Percentiles rank a stretch among this genome's conserved stretches.
phyloP scores from a whole-genome alignment of 2,329 filamentous ascomycete species.

The Fusarium citri region DNA sequence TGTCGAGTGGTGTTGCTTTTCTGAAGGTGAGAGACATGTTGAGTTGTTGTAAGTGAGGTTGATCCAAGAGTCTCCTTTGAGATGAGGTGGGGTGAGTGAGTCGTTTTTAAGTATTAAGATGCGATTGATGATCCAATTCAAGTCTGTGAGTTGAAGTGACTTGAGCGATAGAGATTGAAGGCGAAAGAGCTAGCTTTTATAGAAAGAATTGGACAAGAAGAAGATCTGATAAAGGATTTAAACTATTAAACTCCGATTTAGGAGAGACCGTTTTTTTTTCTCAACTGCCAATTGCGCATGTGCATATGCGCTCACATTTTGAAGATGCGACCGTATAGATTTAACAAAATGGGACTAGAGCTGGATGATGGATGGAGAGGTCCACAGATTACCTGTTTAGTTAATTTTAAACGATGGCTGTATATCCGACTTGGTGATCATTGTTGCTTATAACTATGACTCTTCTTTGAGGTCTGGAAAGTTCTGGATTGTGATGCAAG shows the following conservation, averaged over 20 bases:
- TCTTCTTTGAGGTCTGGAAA: neutral
- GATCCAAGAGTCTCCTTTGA: neutral
- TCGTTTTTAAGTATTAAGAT: neutral
- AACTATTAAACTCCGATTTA: slow-evolving; percentile 21
- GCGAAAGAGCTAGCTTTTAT: neutral
- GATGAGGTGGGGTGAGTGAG: neutral
- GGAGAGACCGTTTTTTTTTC: slow-evolving; percentile 10
- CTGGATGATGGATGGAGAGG: neutral
- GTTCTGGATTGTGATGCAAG: neutral
- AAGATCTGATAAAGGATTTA: neutral
- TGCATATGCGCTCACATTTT: slow-evolving; percentile 14
- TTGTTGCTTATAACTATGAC: neutral
- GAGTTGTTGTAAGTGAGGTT: neutral
- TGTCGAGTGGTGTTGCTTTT: slow-evolving; percentile 49
- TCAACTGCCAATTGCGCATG: neutral
- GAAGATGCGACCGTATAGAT: neutral
- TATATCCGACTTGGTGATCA: neutral
- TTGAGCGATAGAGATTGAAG: no score
- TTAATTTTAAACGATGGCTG: slow-evolving; percentile 16
- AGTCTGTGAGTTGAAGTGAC: neutral
- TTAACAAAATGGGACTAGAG: slow-evolving; percentile 8
- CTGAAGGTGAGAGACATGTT: slow-evolving; percentile 36
- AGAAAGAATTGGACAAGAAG: neutral
- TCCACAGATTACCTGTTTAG: slow-evolving; percentile 6
- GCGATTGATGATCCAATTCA: neutral